phyloP scores from a whole-genome alignment of 768 basidiomycete species.

The Lenzites betulinus region DNA sequence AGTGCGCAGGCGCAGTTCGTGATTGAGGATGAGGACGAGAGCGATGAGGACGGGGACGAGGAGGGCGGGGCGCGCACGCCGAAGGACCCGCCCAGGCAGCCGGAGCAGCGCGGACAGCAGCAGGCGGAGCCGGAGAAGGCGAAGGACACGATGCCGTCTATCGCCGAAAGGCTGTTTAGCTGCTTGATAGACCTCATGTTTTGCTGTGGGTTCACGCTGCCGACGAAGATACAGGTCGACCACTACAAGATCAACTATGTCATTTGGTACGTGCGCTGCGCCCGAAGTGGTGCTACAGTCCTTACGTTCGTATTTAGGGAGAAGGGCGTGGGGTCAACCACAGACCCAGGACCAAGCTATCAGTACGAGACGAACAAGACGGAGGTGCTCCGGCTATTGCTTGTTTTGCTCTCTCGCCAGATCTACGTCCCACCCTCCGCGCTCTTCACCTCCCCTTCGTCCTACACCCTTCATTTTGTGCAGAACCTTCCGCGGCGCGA shows the following conservation, averaged over 20 bases:
- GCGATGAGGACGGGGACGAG: conserved; percentile 32
- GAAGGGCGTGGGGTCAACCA: conserved; percentile 89
- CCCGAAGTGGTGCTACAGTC: background rate
- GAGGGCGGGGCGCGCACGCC: background rate
- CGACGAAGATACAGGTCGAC: conserved; percentile 72
- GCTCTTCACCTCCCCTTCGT: conserved; percentile 71
- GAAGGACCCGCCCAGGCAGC: conserved; percentile 20
- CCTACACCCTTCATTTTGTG: conserved; percentile 76
- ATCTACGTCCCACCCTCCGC: conserved; percentile 78
- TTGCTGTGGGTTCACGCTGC: conserved; percentile 92
- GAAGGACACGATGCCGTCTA: conserved; percentile 62
- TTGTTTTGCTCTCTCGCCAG: conserved; percentile 86
- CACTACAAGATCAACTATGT: conserved; percentile 84
- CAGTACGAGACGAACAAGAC: conserved; percentile 78
- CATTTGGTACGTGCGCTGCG: conserved; percentile 68
- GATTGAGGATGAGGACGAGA: conserved; percentile 83
- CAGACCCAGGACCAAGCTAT: conserved; percentile 63
- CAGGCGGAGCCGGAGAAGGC: conserved; percentile 26
- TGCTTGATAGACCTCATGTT: conserved; percentile 86
- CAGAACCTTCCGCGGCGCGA: conserved; percentile 77
- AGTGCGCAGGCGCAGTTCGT: conserved; percentile 69
- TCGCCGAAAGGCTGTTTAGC: conserved; percentile 79
- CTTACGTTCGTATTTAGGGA: conserved; percentile 57
- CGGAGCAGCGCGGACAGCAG: conserved; percentile 18
- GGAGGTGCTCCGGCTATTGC: conserved; percentile 87